Conservation (phyloP, 306 rosid species). For the Castanea sativa region DNA sequence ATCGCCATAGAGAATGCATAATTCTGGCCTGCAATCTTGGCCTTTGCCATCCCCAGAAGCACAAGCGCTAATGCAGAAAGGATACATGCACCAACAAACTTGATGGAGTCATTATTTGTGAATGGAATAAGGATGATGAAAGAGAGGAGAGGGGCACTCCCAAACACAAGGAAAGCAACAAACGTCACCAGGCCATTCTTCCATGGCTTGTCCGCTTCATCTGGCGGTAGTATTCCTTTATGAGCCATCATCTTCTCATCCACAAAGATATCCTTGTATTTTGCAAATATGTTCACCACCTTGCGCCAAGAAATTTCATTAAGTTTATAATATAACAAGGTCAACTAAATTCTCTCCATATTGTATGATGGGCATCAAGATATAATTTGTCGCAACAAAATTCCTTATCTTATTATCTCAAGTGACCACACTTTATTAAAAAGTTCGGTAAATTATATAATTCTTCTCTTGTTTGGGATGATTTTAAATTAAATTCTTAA, state of each 20-base stretch:
- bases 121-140: conserved; percentile 61
- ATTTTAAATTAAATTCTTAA: no score
- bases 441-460: no score
- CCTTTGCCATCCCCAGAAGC: conserved; percentile 54
- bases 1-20: conserved; percentile 31
- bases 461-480: no score
- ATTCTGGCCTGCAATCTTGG: conserved; percentile 43
- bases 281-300: conserved; percentile 62
- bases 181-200: conserved; percentile 54
- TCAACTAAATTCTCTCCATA: neutral
- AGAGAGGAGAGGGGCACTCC: conserved; percentile 49
- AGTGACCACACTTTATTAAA: no score
- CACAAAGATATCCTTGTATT: conserved; percentile 53
- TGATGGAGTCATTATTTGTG: conserved; percentile 36
- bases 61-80: conserved; percentile 46
- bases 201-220: conserved; percentile 55
- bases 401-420: no score
- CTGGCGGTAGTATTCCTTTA: conserved; percentile 40
- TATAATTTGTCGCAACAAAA: no score
- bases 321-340: neutral
- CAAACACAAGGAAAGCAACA: conserved; percentile 47
- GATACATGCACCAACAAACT: conserved; percentile 57
- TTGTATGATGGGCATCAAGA: no score
- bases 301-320: conserved; percentile 19
- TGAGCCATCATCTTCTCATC: conserved; percentile 51